Evolutionary conservation across 2,329 filamentous ascomycete genomes (phyloP).

Genomic region (Malbranchea zuffiana): DNA sequence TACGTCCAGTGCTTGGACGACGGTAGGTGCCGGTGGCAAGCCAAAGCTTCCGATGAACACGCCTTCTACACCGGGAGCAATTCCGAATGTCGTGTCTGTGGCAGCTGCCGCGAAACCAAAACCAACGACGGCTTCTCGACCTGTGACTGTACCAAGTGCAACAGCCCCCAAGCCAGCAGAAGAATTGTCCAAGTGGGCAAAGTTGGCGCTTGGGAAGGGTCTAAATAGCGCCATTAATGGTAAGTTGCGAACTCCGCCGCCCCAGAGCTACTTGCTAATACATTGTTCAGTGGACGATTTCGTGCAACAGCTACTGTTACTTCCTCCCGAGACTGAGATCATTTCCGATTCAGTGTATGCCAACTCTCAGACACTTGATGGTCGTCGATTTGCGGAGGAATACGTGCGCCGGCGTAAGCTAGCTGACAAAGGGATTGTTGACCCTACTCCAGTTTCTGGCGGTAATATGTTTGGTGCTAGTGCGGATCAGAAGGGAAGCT

Average conservation of each 20-base stretch:
- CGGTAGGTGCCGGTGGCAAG: conserved; percentile 88
- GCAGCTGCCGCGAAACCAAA: conserved; percentile 40
- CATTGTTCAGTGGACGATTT: conserved; percentile 60
- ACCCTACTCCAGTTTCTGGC: conserved; percentile 47
- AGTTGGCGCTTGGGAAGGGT: conserved; percentile 65
- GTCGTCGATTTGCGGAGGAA: conserved; percentile 85
- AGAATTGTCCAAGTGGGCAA: conserved; percentile 90
- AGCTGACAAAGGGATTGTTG: conserved; percentile 80
- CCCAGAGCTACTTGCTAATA: conserved; percentile 24
- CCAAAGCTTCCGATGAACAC: conserved; percentile 56
- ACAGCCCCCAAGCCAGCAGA: conserved; percentile 58
- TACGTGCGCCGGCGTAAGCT: conserved; percentile 87
- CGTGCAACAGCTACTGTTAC: conserved; percentile 59
- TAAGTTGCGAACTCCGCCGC: conserved; percentile 32
- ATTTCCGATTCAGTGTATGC: conserved; percentile 86
- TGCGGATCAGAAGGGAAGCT: conserved; percentile 37
- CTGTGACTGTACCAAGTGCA: conserved; percentile 20
- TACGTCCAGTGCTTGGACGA: conserved; percentile 68
- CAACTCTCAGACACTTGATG: conserved; percentile 79
- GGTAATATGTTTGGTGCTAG: conserved; percentile 33
- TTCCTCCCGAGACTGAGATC: conserved; percentile 67
- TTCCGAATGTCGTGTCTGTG: conserved; percentile 33
- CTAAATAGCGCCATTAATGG: conserved; percentile 56
- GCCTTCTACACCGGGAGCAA: conserved; percentile 37
- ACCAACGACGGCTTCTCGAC: conserved; percentile 35